Base-by-base conservation (phyloP, 1,284 basidiomycete genomes). In the Papiliotrema fonsecae region DNA sequence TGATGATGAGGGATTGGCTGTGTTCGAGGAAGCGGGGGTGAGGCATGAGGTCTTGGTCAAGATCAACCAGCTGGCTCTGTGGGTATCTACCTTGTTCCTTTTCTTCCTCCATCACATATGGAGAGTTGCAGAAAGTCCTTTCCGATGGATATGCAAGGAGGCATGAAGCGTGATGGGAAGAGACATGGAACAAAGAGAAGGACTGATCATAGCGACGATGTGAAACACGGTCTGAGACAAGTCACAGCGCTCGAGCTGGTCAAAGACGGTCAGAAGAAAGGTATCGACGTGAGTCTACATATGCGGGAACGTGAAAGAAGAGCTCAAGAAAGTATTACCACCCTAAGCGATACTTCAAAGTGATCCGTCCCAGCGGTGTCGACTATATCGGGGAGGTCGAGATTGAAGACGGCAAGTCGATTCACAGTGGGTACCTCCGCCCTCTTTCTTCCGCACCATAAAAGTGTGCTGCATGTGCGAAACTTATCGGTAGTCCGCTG, bases 251-350 rank as follows among this genome's bases (percentile, higher is more conserved):
- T 69, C 34, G 64, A 65, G 34, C 54, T 69, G 4, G 51, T 57
- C 28, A 56, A 61, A 6, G 58, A 56, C 24, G 55, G 50, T 3
- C 43, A 55, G 19, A 65, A 67, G 52, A 64, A 62, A 44, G 64
- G 64, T 40, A 67, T 67, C 49, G 49, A 49, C 19, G 66, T 65
- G 49, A 59, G 64, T 61, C n/a, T 21, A 37, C 13, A n/a, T n/a
- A n/a, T n/a, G n/a, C n/a, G n/a, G n/a, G n/a, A n/a, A n/a, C n/a
- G n/a, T n/a, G n/a, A n/a, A n/a, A n/a, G n/a, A n/a, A n/a, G n/a
- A n/a, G n/a, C n/a, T n/a, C n/a, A n/a, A n/a, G n/a, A n/a, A 42
- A 69, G 65, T 69, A 60, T 51, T 69, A 69, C 54, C 64, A 65
- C 47, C 66, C 66, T 7, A 42, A 58, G 26, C 36, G 66, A 40